Percentiles rank a stretch among this genome's conserved stretches.
phyloP scores from a whole-genome alignment of 1,284 basidiomycete genomes.

The Mycena sp. region DNA sequence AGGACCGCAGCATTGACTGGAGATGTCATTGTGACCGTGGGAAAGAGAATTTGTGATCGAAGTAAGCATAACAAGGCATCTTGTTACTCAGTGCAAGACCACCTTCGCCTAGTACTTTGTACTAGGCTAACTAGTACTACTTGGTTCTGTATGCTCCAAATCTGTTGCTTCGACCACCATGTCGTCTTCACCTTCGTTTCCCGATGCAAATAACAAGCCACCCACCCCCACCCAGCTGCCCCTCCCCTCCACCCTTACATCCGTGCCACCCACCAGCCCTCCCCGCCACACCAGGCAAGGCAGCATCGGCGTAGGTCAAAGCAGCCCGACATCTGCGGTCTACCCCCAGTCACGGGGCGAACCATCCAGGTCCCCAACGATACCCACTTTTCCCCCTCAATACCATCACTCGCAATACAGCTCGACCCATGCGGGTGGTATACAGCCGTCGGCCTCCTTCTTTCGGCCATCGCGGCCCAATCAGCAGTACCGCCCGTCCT shows the following conservation, averaged over 20 bases:
- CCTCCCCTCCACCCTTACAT: conserved; percentile 42
- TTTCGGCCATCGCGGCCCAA: conserved; percentile 72
- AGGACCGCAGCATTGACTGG: conserved; percentile 49
- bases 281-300: conserved; percentile 30
- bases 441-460: conserved; percentile 78
- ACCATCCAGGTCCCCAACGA: conserved; percentile 25
- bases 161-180: neutral
- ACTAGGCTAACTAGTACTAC: too few relatives aligned
- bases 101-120: too few relatives aligned
- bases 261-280: conserved; percentile 32
- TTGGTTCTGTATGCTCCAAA: too few relatives aligned
- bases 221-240: conserved; percentile 42
- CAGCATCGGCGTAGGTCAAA: conserved; percentile 31
- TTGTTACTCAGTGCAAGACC: too few relatives aligned
- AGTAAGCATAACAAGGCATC: too few relatives aligned
- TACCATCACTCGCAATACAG: conserved; percentile 32
- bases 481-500: conserved; percentile 51
- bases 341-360: conserved; percentile 24
- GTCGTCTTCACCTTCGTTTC: conserved; percentile 29
- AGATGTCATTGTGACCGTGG: neutral
- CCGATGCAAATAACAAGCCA: conserved; percentile 31
- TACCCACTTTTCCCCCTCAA: conserved; percentile 35
- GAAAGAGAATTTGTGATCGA: too few relatives aligned
- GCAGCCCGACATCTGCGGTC: conserved; percentile 23
- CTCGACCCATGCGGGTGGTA: conserved; percentile 74